These are phyloP conservation scores for Rutidosis leptorrhynchoides DNA, from an alignment of 129 eudicot genomes.

Conservation along the genomic window DNA sequence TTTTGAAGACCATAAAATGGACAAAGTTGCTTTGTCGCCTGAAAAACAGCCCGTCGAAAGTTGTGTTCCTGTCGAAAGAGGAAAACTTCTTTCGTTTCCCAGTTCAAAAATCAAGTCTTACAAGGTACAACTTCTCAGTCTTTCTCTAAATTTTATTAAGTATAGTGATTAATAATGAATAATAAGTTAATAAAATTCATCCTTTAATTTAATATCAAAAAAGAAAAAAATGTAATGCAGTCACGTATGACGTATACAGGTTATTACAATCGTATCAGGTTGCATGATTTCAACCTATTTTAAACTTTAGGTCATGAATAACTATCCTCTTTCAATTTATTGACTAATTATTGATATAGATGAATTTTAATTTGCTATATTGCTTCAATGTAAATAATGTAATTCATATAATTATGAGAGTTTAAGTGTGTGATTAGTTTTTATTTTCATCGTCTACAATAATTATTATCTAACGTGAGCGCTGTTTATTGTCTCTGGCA, in stretches of 20 bases:
- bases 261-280: neutral
- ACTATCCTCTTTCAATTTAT: neutral
- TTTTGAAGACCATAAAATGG: constrained; percentile 35
- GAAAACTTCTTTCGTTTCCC: constrained; percentile 11
- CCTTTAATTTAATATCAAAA: neutral
- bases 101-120: constrained; percentile 47
- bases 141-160: neutral
- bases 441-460: neutral
- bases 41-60: constrained; percentile 29
- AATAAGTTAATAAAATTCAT: neutral
- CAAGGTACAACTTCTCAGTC: constrained; percentile 46
- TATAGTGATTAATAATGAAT: neutral
- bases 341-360: neutral
- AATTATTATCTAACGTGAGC: neutral
- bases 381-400: neutral
- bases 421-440: neutral
- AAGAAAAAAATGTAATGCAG: neutral
- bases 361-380: neutral
- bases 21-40: constrained; percentile 33
- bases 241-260: neutral
- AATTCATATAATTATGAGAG: neutral
- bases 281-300: neutral
- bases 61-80: constrained; percentile 27
- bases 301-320: neutral
- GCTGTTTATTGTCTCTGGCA: constrained; percentile 23